A percentile compares a stretch with the other conserved stretches of the same genome.
Evolutionary conservation across 192 early-diverging fungal species (phyloP).

Genomic region (Entomortierella parvispora): DNA sequence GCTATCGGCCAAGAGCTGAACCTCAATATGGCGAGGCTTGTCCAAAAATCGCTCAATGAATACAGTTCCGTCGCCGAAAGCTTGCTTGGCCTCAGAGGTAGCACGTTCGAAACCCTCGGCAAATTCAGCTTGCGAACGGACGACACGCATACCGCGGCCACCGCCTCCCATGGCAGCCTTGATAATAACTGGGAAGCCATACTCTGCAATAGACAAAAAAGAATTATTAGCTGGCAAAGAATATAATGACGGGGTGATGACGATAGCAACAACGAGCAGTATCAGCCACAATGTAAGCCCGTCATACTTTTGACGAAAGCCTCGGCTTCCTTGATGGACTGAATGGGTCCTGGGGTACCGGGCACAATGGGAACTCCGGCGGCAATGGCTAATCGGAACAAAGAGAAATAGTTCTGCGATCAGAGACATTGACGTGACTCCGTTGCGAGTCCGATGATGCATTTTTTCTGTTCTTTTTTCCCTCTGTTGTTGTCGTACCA

Average conservation of each 20-base stretch:
- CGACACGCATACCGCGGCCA: conserved; percentile 96
- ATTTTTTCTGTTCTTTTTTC: not conserved
- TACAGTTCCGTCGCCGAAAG: conserved; percentile 97
- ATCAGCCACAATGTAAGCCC: too few species aligned
- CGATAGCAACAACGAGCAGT: too few species aligned
- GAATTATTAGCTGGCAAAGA: not conserved
- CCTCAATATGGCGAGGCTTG: conserved; percentile 95
- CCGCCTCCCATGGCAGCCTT: conserved; percentile 98
- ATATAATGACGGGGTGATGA: not conserved
- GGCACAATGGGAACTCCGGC: conserved; percentile 93
- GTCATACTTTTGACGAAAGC: conserved; percentile 69
- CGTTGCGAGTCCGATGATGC: not conserved
- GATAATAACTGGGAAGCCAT: conserved; percentile 96
- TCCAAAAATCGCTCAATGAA: conserved; percentile 96
- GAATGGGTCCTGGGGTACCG: conserved; percentile 89
- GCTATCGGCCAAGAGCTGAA: conserved; percentile 91
- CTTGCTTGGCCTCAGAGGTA: conserved; percentile 86
- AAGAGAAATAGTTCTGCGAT: not conserved
- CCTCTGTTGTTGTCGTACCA: conserved; percentile 56
- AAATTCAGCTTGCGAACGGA: conserved; percentile 77
- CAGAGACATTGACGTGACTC: conserved; percentile 2
- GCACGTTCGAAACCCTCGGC: conserved; percentile 85
- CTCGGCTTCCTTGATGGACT: conserved; percentile 68
- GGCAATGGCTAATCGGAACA: conserved; percentile 64
- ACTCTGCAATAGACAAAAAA: conserved; percentile 38